Evolutionary conservation across 2,329 filamentous ascomycete species (phyloP).

Genomic region (Phaeosphaeriaceae sp.): DNA sequence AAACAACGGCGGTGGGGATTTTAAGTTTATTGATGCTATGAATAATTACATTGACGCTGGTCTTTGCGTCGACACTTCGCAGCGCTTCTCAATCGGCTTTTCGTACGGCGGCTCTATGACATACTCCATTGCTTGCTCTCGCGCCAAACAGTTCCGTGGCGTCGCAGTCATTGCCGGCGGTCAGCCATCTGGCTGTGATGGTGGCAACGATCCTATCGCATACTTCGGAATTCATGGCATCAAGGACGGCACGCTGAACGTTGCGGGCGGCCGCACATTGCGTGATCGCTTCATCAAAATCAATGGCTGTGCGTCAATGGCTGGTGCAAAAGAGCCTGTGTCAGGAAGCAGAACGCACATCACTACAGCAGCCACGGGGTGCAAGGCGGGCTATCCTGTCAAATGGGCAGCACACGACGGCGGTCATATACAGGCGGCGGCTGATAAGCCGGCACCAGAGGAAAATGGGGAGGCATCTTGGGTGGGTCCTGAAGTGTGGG

Average conservation of each 20-base stretch:
- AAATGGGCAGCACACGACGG: slow-evolving; percentile 36
- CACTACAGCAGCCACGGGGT: slow-evolving; percentile 27
- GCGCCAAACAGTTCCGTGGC: slow-evolving; percentile 49
- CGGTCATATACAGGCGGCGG: slow-evolving; percentile 14
- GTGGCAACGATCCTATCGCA: slow-evolving; percentile 30
- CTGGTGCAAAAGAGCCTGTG: slow-evolving; percentile 21
- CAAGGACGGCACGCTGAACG: slow-evolving; percentile 47
- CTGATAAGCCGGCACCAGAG: slow-evolving; percentile 24
- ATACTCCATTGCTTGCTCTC: slow-evolving; percentile 53
- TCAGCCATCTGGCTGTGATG: slow-evolving; percentile 24
- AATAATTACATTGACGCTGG: slow-evolving; percentile 47
- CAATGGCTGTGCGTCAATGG: slow-evolving; percentile 43
- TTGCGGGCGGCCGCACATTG: slow-evolving; percentile 42
- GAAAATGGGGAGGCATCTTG: slow-evolving; percentile 15
- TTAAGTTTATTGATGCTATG: slow-evolving; percentile 52
- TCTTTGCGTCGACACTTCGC: slow-evolving; percentile 53
- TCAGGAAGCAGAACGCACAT: slow-evolving; percentile 15
- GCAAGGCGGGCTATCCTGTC: slow-evolving; percentile 41
- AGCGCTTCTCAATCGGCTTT: slow-evolving; percentile 55
- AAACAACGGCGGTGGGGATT: slow-evolving; percentile 52
- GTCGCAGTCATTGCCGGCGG: slow-evolving; percentile 39
- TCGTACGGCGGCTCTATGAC: slow-evolving; percentile 56
- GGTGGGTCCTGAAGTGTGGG: slow-evolving; percentile 14
- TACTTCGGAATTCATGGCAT: slow-evolving; percentile 52
- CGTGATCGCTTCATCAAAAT: slow-evolving; percentile 50